phyloP scores from a whole-genome alignment of 2,329 filamentous ascomycete genomes.

The Arthroderma uncinatum region DNA sequence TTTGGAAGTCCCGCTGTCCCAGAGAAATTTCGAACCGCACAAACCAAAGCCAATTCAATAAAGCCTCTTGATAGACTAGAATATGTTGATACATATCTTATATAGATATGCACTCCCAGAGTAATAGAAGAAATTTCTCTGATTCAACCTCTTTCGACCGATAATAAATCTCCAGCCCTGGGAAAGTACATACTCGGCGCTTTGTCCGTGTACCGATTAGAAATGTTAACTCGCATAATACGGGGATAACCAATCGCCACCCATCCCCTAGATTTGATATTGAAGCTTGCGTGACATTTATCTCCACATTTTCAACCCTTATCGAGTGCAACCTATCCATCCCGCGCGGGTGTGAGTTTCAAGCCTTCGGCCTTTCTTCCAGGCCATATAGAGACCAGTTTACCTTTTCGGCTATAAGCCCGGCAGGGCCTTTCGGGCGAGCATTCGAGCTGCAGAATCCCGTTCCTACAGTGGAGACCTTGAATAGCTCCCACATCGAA shows the following conservation, averaged over 20 bases:
- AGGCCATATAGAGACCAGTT: background rate
- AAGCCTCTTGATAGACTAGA: background rate
- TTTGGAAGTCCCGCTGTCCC: background rate
- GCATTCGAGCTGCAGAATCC: background rate
- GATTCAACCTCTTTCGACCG: background rate
- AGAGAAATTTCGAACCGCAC: background rate
- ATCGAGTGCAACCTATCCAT: constrained; percentile 4
- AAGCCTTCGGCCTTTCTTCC: background rate
- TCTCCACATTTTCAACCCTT: background rate
- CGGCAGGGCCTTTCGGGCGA: background rate
- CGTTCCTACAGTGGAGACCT: background rate
- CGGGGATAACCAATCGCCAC: background rate
- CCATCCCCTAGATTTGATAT: background rate
- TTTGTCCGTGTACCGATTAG: background rate
- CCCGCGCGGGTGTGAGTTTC: background rate
- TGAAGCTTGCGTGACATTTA: background rate
- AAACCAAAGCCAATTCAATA: background rate
- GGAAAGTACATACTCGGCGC: background rate
- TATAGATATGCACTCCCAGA: background rate
- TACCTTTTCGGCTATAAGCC: background rate
- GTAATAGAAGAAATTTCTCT: background rate
- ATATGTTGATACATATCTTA: background rate
- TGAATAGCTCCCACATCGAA: background rate
- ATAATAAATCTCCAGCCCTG: background rate
- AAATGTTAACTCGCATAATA: background rate